Evolutionary conservation across 805 yeast genomes (phyloP).

Genomic region (Candida palmyrensis): DNA sequence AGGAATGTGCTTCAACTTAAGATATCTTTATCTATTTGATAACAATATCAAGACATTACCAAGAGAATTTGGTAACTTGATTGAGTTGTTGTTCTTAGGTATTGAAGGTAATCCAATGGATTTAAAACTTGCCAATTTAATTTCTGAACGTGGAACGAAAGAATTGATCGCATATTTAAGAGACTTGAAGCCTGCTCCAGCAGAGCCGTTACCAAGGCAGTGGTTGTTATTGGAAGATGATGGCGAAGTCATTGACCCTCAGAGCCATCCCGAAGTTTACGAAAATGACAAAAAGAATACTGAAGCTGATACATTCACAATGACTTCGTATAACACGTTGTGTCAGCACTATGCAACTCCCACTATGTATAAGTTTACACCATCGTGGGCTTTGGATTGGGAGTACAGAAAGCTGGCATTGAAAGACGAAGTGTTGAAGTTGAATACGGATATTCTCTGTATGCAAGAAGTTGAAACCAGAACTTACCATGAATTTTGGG

Average conservation of each 20-base stretch:
- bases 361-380: conserved; percentile 88
- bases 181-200: conserved; percentile 69
- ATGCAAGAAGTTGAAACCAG: conserved; percentile 93
- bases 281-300: conserved; percentile 21
- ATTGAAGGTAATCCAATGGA: conserved; percentile 90
- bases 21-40: conserved; percentile 83
- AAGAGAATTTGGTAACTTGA: conserved; percentile 76
- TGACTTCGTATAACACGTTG: conserved; percentile 83
- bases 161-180: conserved; percentile 77
- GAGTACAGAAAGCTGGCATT: conserved; percentile 76
- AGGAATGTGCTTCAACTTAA: conserved; percentile 75
- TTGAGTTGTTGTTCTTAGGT: conserved; percentile 82
- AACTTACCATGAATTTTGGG: conserved; percentile 83
- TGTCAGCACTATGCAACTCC: conserved; percentile 96
- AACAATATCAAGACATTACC: conserved; percentile 77
- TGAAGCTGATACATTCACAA: conserved; percentile 51
- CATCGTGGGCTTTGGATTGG: conserved; percentile 97
- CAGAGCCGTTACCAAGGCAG: conserved; percentile 67
- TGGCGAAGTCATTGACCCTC: conserved; percentile 51
- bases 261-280: conserved; percentile 26
- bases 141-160: conserved; percentile 80
- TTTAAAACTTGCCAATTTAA: conserved; percentile 52
- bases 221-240: conserved; percentile 80
- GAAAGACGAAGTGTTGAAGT: conserved; percentile 63
- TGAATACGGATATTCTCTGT: conserved; percentile 75